Evolutionary conservation across 805 yeast genomes (phyloP).

Genomic region (Brettanomyces custersianus): DNA sequence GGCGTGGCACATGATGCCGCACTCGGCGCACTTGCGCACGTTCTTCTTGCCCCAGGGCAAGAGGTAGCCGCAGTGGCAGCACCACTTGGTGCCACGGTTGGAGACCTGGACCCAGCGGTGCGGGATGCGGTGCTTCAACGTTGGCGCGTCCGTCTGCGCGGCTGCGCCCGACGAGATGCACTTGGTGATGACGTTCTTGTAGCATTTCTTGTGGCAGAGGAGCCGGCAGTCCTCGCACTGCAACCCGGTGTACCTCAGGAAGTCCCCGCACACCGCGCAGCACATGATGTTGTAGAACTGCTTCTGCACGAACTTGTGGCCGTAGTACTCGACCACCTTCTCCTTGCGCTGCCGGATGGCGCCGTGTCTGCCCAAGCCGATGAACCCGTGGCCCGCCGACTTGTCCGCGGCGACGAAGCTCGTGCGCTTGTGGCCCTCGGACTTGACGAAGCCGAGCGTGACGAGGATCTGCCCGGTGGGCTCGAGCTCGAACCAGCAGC

Average conservation of each 20-base stretch:
- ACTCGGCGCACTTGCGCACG: conserved; percentile 84
- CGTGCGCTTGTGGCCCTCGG: no score
- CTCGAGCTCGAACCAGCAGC: conserved; percentile 84
- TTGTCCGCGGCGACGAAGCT: conserved; percentile 30
- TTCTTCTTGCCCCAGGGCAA: conserved; percentile 92
- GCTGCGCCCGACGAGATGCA: conserved; percentile 55
- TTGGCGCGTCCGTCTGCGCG: conserved; percentile 53
- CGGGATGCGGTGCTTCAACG: conserved; percentile 92
- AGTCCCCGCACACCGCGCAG: conserved; percentile 96
- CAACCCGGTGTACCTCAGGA: conserved; percentile 76
- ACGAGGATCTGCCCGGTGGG: conserved; percentile 88
- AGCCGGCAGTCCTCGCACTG: conserved; percentile 83
- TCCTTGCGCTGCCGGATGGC: conserved; percentile 92
- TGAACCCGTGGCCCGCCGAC: conserved; percentile 29
- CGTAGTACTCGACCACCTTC: conserved; percentile 89
- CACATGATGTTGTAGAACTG: conserved; percentile 95
- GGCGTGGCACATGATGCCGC: conserved; percentile 93
- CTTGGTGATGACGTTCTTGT: conserved; percentile 70
- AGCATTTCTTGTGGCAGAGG: conserved; percentile 74
- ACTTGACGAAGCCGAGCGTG: conserved; percentile 70
- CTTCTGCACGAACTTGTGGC: conserved; percentile 93
- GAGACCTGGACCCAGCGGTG: conserved; percentile 91
- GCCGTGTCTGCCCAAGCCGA: conserved; percentile 88
- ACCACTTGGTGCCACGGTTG: conserved; percentile 97
- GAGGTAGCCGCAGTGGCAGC: conserved; percentile 97